Base-by-base conservation (phyloP, 2,329 filamentous ascomycete species). In the Claviceps sp. region DNA sequence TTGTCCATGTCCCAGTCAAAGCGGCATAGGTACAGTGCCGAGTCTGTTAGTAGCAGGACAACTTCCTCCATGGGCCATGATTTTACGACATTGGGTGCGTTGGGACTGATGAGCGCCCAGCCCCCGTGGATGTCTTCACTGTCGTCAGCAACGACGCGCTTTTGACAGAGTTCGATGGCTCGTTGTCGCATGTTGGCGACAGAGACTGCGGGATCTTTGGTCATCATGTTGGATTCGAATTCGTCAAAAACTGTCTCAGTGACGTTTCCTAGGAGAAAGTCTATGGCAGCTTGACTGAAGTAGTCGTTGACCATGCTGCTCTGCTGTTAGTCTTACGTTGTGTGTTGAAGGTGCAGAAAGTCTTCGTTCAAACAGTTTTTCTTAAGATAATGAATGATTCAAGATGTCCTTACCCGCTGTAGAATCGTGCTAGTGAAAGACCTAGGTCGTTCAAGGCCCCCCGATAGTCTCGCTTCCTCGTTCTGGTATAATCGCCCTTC, bases 1-100 rank as follows among this genome's bases (percentile, higher is more conserved):
- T 97, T 97, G 69, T 97, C 93, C 7, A 89, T 83, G 56, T 86
- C 86, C 89, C 91, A 97, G 66, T 97, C 89, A 59, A 97, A 90
- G 14, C 87, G 82, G 65, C 90, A 96, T 55, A 88, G 82, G 63
- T 97, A 97, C 2, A 97, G 66, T 0, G 89, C 91, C 0, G 77
- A 75, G 57, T 95, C 85, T 0, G 93, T 97, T 36, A 98, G 72
- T 0, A 98, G 74, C 1, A 98, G 74, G 1, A 98, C 86, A 0
- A 85, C 85, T 62, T 98, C 91, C 60, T 95, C 88, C 57, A 97
- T 86, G 0, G 88, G 85, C 39, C 83, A 73, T 3, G 85, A 78
- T 49, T 73, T 78, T 56, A 88, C 69, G 0, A 82, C 83, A 61
- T 91, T 84, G 1, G 85, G 78, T 20, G 79, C 71, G 5, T 78